Percentiles rank a stretch among this genome's conserved stretches.
Evolutionary conservation across 2,329 filamentous ascomycete species (phyloP).

Genomic region (Cladosporium sp.): DNA sequence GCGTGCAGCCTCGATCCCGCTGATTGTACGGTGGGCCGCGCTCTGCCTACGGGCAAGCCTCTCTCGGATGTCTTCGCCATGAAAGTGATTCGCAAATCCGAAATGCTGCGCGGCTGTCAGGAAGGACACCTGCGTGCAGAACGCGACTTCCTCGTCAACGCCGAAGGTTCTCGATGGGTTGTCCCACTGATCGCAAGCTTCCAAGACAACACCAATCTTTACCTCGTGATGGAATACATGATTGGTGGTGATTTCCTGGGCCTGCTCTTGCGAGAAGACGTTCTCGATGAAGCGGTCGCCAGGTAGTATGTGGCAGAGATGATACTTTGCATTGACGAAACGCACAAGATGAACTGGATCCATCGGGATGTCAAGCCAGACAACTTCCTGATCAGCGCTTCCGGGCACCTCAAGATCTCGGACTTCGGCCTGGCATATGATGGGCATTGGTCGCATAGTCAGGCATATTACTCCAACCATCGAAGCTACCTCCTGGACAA

Average conservation of each 20-base stretch:
- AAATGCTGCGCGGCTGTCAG: constrained; percentile 87
- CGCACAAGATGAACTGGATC: constrained; percentile 83
- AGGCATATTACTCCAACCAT: constrained; percentile 80
- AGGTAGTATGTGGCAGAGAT: constrained; percentile 93
- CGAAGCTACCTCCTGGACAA: constrained; percentile 76
- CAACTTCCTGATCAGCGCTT: constrained; percentile 88
- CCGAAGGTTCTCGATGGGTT: constrained; percentile 86
- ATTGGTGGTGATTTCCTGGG: constrained; percentile 92
- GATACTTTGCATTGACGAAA: constrained; percentile 91
- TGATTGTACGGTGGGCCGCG: constrained; percentile 11
- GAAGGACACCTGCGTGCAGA: constrained; percentile 91
- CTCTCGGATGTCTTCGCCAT: constrained; percentile 77
- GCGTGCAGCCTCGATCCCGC: constrained; percentile 5
- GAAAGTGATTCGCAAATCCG: constrained; percentile 94
- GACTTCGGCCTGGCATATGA: constrained; percentile 96
- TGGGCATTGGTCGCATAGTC: constrained; percentile 91
- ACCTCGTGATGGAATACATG: constrained; percentile 98
- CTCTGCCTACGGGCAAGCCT: constrained; percentile 30
- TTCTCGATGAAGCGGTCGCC: constrained; percentile 74
- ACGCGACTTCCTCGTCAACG: constrained; percentile 84
- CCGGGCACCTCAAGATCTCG: constrained; percentile 90
- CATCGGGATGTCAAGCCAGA: constrained; percentile 96
- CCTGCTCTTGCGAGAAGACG: constrained; percentile 79
- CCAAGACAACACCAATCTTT: constrained; percentile 79
- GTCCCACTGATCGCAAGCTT: constrained; percentile 87